Evolutionary conservation across 805 yeast species (phyloP).

Genomic region (Cephaloascus albidus): DNA sequence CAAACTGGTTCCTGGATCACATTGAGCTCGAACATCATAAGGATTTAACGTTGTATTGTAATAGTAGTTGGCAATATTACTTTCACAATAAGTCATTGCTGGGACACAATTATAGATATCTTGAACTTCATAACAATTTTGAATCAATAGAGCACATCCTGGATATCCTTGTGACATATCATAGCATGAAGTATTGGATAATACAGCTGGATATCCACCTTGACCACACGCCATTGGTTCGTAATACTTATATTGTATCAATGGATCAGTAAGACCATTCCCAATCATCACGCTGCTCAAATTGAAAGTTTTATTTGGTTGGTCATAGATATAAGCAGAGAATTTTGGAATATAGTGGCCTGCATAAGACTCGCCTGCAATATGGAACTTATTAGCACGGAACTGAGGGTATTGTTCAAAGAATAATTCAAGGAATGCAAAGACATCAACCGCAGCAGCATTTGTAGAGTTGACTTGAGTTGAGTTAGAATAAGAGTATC

Average conservation of each 20-base stretch:
- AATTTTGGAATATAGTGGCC: constrained; percentile 76
- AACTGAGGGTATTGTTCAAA: constrained; percentile 78
- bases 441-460: constrained; percentile 84
- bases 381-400: constrained; percentile 50
- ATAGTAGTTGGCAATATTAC: constrained; percentile 18
- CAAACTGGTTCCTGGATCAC: constrained; percentile 36
- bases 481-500: constrained; percentile 70
- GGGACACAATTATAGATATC: constrained; percentile 29
- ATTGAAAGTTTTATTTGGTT: constrained; percentile 30
- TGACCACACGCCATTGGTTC: constrained; percentile 37
- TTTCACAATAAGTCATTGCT: constrained; percentile 23
- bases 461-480: constrained; percentile 54
- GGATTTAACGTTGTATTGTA: constrained; percentile 47
- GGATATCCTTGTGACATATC: constrained; percentile 23
- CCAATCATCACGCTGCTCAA: constrained; percentile 31
- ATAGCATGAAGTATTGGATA: constrained; percentile 20
- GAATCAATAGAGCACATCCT: constrained; percentile 20
- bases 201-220: constrained; percentile 30
- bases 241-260: constrained; percentile 27
- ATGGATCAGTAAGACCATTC: constrained; percentile 34
- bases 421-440: constrained; percentile 73
- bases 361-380: constrained; percentile 80
- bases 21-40: constrained; percentile 50
- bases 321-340: constrained; percentile 46
- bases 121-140: constrained; percentile 20